Percentiles rank a stretch among this genome's conserved stretches.
Evolutionary conservation across 1,139 yeast genomes (phyloP).

Genomic region (Sugiyamaella japonica): DNA sequence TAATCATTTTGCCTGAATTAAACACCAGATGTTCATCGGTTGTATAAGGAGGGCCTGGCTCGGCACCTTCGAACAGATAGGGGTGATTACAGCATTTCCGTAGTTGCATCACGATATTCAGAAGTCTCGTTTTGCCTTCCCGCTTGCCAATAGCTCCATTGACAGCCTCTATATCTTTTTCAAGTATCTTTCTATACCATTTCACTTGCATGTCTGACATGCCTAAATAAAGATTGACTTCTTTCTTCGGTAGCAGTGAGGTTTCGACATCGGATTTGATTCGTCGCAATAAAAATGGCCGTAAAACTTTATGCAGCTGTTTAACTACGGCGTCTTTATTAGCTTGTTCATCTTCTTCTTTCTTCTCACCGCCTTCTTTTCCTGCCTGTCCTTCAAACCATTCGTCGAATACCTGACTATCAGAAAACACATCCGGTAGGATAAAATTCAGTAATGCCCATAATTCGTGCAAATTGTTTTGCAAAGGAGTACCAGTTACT

Average conservation of each 20-base stretch:
- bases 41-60: slow-evolving; percentile 97
- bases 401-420: slow-evolving; percentile 82
- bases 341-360: slow-evolving; percentile 7
- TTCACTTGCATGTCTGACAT: slow-evolving; percentile 92
- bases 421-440: slow-evolving; percentile 92
- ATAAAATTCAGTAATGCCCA: slow-evolving; percentile 93
- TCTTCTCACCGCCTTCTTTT: neutral
- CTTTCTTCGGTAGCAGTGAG: slow-evolving; percentile 85
- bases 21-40: slow-evolving; percentile 90
- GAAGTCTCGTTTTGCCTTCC: slow-evolving; percentile 78
- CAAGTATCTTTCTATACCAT: slow-evolving; percentile 87
- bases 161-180: slow-evolving; percentile 94
- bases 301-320: slow-evolving; percentile 78
- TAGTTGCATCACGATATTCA: slow-evolving; percentile 94
- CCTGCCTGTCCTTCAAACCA: slow-evolving; percentile 65
- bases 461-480: slow-evolving; percentile 88
- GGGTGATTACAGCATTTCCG: slow-evolving; percentile 98
- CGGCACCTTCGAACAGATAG: slow-evolving; percentile 95
- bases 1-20: slow-evolving; percentile 88
- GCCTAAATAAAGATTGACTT: slow-evolving; percentile 84
- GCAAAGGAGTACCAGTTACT: slow-evolving; percentile 95
- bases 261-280: slow-evolving; percentile 92
- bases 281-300: slow-evolving; percentile 86
- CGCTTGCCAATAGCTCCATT: slow-evolving; percentile 87
- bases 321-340: slow-evolving; percentile 79